Conservation (phyloP, 1,284 basidiomycete genomes). For the Cystobasidium pallidum region DNA sequence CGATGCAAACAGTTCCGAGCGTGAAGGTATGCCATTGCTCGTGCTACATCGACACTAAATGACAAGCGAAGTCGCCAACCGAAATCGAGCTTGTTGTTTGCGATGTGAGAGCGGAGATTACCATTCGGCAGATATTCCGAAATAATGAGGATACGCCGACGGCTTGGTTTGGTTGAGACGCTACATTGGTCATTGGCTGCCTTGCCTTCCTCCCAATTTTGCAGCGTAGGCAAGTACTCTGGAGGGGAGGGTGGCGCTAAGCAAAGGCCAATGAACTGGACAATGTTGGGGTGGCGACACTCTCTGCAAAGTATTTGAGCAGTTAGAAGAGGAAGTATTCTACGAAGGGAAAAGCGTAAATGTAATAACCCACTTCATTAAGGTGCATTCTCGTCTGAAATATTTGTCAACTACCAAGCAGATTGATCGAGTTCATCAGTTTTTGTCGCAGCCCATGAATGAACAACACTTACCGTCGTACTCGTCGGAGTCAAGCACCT, state of each 20-base stretch:
- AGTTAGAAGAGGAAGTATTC: not conserved
- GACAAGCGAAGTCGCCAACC: constrained; percentile 88
- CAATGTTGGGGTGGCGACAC: constrained; percentile 87
- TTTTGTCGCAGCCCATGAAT: not conserved
- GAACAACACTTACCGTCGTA: constrained; percentile 50
- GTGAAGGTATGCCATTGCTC: constrained; percentile 95
- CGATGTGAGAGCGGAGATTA: constrained; percentile 84
- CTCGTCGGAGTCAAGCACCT: constrained; percentile 52
- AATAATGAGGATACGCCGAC: constrained; percentile 49
- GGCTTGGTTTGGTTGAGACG: constrained; percentile 61
- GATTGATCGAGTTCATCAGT: not conserved
- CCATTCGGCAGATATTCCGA: constrained; percentile 58
- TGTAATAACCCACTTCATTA: constrained; percentile 76
- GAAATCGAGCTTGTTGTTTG: constrained; percentile 73
- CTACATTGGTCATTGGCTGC: constrained; percentile 60
- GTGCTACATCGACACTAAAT: constrained; percentile 90
- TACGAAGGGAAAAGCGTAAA: not conserved
- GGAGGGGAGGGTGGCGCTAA: constrained; percentile 72
- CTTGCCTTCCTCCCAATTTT: constrained; percentile 18
- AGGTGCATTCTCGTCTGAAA: constrained; percentile 94
- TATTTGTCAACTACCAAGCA: constrained; percentile 73
- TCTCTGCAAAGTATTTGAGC: constrained; percentile 60
- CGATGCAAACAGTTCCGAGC: constrained; percentile 74
- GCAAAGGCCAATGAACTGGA: constrained; percentile 89
- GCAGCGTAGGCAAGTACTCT: constrained; percentile 21